Percentiles rank a stretch among this genome's conserved stretches.
These are phyloP conservation scores for Dactylellina drechsleri DNA, from an alignment of 2,329 filamentous ascomycete species.

Conservation along the genomic window DNA sequence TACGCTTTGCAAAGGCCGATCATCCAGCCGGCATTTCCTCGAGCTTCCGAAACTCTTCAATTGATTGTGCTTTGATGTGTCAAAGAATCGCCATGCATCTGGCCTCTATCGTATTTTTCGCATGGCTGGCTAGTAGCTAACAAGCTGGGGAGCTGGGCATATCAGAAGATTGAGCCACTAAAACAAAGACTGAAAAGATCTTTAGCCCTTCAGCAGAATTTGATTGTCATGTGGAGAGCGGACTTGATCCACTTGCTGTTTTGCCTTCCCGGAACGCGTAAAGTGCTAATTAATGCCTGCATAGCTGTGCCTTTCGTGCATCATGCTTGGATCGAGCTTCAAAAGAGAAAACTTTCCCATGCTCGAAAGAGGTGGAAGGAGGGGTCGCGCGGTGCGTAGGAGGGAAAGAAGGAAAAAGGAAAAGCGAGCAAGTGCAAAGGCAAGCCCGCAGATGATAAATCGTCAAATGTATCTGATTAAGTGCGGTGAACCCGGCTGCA, in stretches of 20 bases:
- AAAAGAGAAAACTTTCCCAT: conserved; percentile 34
- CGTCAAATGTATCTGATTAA: conserved; percentile 55
- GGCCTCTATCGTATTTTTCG: conserved; percentile 30
- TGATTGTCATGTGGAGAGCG: conserved; percentile 50
- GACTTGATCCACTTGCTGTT: conserved; percentile 48
- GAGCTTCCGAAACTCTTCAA: conserved; percentile 42
- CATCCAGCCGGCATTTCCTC: conserved; percentile 46
- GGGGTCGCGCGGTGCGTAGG: conserved; percentile 21
- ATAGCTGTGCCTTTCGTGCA: conserved; percentile 28
- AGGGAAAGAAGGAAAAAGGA: conserved; percentile 5
- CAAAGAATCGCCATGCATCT: conserved; percentile 37
- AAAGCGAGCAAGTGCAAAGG: conserved; percentile 14
- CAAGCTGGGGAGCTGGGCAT: not conserved
- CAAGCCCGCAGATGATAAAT: conserved; percentile 42
- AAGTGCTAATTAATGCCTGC: conserved; percentile 34
- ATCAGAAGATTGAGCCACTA: conserved; percentile 43
- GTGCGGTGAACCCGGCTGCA: conserved; percentile 54
- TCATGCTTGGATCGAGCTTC: conserved; percentile 29
- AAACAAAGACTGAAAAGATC: not conserved
- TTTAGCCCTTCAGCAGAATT: conserved; percentile 5
- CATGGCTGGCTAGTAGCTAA: conserved; percentile 20
- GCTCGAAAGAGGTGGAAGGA: conserved; percentile 52
- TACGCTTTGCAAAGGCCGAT: conserved; percentile 35
- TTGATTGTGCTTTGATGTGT: conserved; percentile 43
- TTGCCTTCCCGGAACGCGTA: conserved; percentile 55